Conservation (phyloP, 106 monocot species). For the Apostasia shenzhenica region DNA sequence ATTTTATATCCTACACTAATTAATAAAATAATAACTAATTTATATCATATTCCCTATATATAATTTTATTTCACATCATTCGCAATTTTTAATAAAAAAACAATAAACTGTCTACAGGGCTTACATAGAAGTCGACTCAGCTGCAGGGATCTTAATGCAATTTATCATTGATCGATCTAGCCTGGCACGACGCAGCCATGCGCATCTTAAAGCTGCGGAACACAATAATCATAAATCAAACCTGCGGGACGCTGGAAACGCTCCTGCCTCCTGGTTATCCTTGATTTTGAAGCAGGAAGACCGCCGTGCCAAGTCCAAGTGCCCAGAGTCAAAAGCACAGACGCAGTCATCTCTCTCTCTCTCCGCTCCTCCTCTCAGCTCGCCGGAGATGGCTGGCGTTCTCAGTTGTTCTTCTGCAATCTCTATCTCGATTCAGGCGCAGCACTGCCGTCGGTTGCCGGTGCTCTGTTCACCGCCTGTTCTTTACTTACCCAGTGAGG, state of each 20-base stretch:
- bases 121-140: too few relatives aligned
- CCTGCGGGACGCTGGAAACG: not conserved
- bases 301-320: not conserved
- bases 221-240: not conserved
- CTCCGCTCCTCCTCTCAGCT: not conserved
- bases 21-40: too few relatives aligned
- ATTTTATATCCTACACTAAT: too few relatives aligned
- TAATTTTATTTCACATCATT: too few relatives aligned
- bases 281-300: too few relatives aligned
- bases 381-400: slow-evolving; percentile 17
- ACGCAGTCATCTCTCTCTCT: not conserved
- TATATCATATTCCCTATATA: too few relatives aligned
- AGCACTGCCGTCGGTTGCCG: slow-evolving; percentile 3
- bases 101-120: too few relatives aligned
- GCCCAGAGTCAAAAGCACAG: not conserved
- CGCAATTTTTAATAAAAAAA: too few relatives aligned
- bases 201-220: too few relatives aligned
- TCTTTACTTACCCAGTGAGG: slow-evolving; percentile 20
- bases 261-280: not conserved
- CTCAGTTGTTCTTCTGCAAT: slow-evolving; percentile 3
- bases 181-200: too few relatives aligned
- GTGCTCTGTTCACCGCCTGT: slow-evolving; percentile 6
- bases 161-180: too few relatives aligned
- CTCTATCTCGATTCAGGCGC: not conserved
- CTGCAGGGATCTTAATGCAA: too few relatives aligned